Conservation (phyloP, 208 protist species). For the Trypanosomatidae sp. region DNA sequence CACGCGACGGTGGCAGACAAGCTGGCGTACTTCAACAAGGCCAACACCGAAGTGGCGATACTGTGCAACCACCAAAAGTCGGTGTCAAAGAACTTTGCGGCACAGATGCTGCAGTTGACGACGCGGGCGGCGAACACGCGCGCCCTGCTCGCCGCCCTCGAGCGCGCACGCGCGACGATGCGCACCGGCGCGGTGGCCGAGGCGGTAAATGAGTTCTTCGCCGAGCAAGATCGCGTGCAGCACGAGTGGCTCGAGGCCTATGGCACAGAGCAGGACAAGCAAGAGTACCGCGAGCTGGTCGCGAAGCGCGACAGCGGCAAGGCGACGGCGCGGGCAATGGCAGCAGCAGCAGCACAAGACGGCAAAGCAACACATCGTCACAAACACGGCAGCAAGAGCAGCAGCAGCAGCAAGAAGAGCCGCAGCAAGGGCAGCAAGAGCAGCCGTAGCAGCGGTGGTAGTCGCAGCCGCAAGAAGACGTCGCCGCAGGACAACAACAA, state of each 20-base stretch:
- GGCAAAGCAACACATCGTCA: slow-evolving; percentile 5
- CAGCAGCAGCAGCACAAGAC: not conserved
- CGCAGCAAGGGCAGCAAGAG: not conserved
- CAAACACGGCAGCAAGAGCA: not conserved
- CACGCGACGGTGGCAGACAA: slow-evolving; percentile 74
- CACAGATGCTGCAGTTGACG: slow-evolving; percentile 69
- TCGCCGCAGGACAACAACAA: not conserved
- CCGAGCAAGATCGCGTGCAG: slow-evolving; percentile 77
- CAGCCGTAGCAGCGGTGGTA: not conserved
- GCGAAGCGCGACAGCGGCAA: slow-evolving; percentile 32
- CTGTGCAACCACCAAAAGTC: slow-evolving; percentile 99
- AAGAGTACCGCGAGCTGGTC: slow-evolving; percentile 72
- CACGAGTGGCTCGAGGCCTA: slow-evolving; percentile 79
- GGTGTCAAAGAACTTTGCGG: slow-evolving; percentile 85
- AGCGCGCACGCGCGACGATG: slow-evolving; percentile 37
- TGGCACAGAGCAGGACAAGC: slow-evolving; percentile 79
- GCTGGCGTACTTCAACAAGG: slow-evolving; percentile 95
- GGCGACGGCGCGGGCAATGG: not conserved
- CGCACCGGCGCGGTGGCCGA: slow-evolving; percentile 53
- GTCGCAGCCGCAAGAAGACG: not conserved
- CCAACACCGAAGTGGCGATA: slow-evolving; percentile 97
- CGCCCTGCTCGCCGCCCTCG: slow-evolving; percentile 64
- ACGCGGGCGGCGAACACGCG: slow-evolving; percentile 64
- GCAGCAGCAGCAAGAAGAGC: not conserved
- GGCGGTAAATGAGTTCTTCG: slow-evolving; percentile 76